A percentile compares a stretch with the other conserved stretches of the same genome.
Conservation (phyloP, 1,284 basidiomycete genomes). For the Melampsora occidentalis region DNA sequence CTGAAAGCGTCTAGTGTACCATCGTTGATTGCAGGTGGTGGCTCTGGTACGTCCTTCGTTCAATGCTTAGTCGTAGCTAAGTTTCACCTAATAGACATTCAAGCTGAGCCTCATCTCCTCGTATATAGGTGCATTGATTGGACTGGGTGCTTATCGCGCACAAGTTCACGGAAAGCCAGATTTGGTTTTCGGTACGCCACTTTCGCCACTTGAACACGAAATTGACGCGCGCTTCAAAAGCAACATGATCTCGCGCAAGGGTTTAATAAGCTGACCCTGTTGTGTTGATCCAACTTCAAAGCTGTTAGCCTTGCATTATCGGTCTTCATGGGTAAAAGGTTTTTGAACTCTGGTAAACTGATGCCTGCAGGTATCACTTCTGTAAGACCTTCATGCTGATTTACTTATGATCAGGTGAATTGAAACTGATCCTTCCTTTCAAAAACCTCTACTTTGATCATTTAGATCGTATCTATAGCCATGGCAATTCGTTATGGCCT, state of each 20-base stretch:
- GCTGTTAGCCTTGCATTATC: conserved; percentile 20
- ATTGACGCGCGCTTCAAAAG: too few species aligned
- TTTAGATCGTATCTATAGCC: conserved; percentile 22
- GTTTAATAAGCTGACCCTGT: too few species aligned
- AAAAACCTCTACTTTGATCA: background rate
- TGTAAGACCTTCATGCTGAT: conserved; percentile 11
- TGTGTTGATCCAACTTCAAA: background rate
- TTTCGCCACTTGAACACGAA: background rate
- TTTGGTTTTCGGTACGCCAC: conserved; percentile 27
- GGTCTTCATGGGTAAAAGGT: conserved; percentile 31
- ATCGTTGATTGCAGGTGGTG: conserved; percentile 24
- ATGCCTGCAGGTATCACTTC: conserved; percentile 39
- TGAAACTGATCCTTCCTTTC: background rate
- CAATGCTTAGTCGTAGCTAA: background rate
- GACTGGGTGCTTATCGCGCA: conserved; percentile 27
- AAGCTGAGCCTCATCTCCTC: background rate
- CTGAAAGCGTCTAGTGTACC: conserved; percentile 33
- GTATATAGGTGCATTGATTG: conserved; percentile 24
- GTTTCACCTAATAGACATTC: background rate
- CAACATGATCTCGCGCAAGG: too few species aligned
- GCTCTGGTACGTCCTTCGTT: conserved; percentile 20
- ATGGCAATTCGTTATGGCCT: conserved; percentile 36
- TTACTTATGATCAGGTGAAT: background rate
- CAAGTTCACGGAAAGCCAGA: conserved; percentile 34
- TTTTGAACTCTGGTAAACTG: conserved; percentile 20